phyloP scores from a whole-genome alignment of 176 grass and related monocot genomes.

The Avena atlantica region DNA sequence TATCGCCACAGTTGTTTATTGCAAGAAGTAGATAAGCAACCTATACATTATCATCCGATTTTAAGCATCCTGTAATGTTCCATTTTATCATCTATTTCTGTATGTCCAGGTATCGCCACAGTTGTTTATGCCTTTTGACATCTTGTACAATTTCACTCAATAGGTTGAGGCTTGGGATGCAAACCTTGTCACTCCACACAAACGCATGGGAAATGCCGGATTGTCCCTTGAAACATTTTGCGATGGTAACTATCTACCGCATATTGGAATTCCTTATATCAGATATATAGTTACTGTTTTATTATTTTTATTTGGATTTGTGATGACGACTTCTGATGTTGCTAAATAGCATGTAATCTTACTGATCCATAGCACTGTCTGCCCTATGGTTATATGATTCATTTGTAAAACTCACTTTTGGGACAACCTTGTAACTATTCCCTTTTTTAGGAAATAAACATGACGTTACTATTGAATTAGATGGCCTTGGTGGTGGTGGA shows the following conservation, averaged over 20 bases:
- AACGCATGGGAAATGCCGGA: conserved; percentile 82
- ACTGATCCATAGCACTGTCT: not conserved
- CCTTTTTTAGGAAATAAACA: conserved; percentile 68
- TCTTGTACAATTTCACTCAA: conserved; percentile 40
- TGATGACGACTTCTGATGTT: conserved; percentile 12
- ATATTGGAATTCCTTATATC: not conserved
- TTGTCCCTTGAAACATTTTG: conserved; percentile 84
- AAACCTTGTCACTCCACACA: conserved; percentile 95
- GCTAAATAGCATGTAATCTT: conserved; percentile 19
- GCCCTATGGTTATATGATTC: conserved; percentile 20
- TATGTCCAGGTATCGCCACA: not conserved
- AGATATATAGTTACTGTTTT: not conserved
- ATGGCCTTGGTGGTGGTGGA: conserved; percentile 78
- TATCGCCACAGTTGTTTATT: no score
- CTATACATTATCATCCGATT: conserved; percentile 9
- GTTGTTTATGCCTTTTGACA: conserved; percentile 37
- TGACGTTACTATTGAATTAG: conserved; percentile 68
- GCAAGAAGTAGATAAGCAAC: conserved; percentile 16
- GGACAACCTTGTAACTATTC: conserved; percentile 27
- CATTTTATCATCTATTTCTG: conserved; percentile 19
- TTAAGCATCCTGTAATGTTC: conserved; percentile 3
- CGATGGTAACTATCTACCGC: conserved; percentile 62
- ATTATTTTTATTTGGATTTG: not conserved
- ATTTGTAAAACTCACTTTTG: conserved; percentile 13
- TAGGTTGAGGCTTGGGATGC: conserved; percentile 95